phyloP scores from a whole-genome alignment of 192 early-diverging fungal species.

The Geranomyces variabilis region DNA sequence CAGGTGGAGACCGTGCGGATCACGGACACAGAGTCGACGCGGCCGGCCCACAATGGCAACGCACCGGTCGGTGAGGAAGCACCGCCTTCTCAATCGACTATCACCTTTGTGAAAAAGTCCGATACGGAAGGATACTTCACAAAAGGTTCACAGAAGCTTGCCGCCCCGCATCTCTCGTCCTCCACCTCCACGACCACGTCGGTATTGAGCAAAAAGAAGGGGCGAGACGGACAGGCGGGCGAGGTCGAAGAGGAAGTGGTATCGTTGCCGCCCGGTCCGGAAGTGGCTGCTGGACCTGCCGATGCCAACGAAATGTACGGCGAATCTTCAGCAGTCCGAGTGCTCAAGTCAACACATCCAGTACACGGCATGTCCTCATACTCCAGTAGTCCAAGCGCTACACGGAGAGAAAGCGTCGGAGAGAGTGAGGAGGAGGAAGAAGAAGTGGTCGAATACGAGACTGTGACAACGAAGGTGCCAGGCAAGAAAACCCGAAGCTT shows the following conservation, averaged over 20 bases:
- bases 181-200: too few species aligned
- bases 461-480: background rate
- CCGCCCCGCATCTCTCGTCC: background rate
- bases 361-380: background rate
- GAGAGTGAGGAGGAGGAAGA: slow-evolving; percentile 13
- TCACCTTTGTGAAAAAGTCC: background rate
- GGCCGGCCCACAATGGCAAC: too few species aligned
- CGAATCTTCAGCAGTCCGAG: background rate
- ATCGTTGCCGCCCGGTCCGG: background rate
- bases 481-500: background rate
- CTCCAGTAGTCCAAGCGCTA: background rate
- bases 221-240: background rate
- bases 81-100: background rate
- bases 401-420: background rate
- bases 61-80: too few species aligned
- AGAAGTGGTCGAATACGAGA: background rate
- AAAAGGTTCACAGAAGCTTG: background rate
- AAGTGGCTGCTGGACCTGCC: background rate
- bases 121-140: background rate
- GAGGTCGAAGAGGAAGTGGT: background rate
- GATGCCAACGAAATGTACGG: slow-evolving; percentile 23
- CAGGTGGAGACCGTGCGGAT: background rate
- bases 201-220: background rate
- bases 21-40: background rate
- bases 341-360: background rate